phyloP scores from a whole-genome alignment of 805 yeast genomes.

The Candida quercuum region DNA sequence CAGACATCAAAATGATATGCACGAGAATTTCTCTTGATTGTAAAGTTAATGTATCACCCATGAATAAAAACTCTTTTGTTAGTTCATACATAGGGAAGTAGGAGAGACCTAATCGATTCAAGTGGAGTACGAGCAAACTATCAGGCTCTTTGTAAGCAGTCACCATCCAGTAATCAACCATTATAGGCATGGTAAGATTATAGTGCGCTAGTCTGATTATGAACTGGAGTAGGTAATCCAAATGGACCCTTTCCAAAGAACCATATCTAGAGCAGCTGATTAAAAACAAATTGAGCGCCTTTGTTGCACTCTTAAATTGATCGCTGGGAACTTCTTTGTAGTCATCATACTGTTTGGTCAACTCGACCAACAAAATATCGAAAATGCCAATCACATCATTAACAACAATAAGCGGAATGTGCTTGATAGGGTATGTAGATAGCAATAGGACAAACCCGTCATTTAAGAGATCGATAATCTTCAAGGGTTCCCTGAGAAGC shows the following conservation, averaged over 20 bases:
- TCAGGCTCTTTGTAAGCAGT: constrained; percentile 12
- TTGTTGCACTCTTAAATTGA: constrained; percentile 8
- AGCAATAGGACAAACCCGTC: constrained; percentile 11
- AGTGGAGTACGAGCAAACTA: constrained; percentile 4
- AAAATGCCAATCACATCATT: constrained; percentile 12
- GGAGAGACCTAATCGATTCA: constrained; percentile 1
- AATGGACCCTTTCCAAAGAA: constrained; percentile 1
- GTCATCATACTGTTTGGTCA: constrained; percentile 13
- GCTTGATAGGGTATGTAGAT: constrained; percentile 6
- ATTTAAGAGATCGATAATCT: constrained; percentile 7
- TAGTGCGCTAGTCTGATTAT: constrained; percentile 11
- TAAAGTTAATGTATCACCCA: constrained; percentile 9
- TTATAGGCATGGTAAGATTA: constrained; percentile 11
- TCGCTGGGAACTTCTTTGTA: constrained; percentile 5
- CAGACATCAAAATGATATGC: constrained; percentile 12
- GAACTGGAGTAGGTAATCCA: constrained; percentile 6
- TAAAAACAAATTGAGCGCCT: constrained; percentile 12
- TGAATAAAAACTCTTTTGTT: constrained; percentile 16
- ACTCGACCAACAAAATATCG: constrained; percentile 10
- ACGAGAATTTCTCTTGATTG: constrained; percentile 9
- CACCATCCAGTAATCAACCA: constrained; percentile 17
- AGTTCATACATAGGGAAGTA: constrained; percentile 23
- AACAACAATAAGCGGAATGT: constrained; percentile 6
- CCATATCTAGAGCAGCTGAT: constrained; percentile 8
- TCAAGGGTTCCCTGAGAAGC: constrained; percentile 5